Evolutionary conservation across 2,329 filamentous ascomycete genomes (phyloP).

Genomic region (Dothistroma septosporum): DNA sequence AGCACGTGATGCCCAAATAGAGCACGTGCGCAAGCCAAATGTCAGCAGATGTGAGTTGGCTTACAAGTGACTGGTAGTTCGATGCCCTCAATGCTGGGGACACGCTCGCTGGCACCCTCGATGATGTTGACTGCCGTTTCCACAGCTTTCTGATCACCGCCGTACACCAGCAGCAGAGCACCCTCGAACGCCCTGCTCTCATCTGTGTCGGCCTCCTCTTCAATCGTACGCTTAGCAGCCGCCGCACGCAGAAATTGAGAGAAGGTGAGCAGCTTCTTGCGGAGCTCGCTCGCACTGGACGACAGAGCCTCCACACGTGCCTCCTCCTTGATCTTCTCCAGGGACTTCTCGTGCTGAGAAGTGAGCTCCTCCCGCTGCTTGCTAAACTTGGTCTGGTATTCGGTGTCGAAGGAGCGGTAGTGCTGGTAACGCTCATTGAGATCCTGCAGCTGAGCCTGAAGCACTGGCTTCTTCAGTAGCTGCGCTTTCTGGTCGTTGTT

Average conservation of each 20-base stretch:
- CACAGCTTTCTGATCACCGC: constrained; percentile 70
- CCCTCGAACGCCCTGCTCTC: constrained; percentile 80
- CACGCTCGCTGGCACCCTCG: constrained; percentile 63
- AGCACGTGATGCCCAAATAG: constrained; percentile 12
- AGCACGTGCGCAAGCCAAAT: constrained; percentile 5
- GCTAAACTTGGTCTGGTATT: constrained; percentile 60
- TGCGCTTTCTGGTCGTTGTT: constrained; percentile 76
- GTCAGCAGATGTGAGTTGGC: constrained; percentile 32
- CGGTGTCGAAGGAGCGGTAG: constrained; percentile 70
- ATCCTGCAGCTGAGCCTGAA: constrained; percentile 64
- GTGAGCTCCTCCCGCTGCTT: constrained; percentile 55
- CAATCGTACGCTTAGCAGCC: constrained; percentile 66
- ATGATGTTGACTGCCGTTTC: constrained; percentile 73
- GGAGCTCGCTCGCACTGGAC: constrained; percentile 46
- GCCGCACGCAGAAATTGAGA: constrained; percentile 78
- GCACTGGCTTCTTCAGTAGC: constrained; percentile 69
- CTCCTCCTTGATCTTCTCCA: constrained; percentile 53
- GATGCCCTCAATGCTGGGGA: constrained; percentile 62
- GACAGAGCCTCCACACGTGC: constrained; percentile 53
- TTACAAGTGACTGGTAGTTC: constrained; percentile 67
- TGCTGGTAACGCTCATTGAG: constrained; percentile 69
- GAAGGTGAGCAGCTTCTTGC: constrained; percentile 63
- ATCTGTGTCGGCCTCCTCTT: constrained; percentile 63
- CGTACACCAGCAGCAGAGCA: constrained; percentile 72
- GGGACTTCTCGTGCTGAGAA: constrained; percentile 53